Percentiles rank a stretch among this genome's conserved stretches.
These are phyloP conservation scores for Chalciporus chontae DNA, from an alignment of 768 basidiomycete genomes.

Conservation along the genomic window DNA sequence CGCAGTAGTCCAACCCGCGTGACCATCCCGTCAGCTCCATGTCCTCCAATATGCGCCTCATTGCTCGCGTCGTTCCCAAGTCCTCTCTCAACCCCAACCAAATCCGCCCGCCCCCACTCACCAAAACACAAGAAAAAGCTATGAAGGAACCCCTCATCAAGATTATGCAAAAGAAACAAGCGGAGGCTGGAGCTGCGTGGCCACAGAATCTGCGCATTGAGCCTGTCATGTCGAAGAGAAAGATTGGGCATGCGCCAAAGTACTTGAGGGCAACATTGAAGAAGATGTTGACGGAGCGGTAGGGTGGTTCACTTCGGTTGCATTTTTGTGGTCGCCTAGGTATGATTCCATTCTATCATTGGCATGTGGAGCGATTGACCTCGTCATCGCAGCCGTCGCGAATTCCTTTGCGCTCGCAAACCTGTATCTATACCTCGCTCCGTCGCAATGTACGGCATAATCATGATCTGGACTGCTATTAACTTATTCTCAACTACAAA, in stretches of 20 bases:
- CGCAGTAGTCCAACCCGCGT: not conserved
- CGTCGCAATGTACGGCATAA: no score
- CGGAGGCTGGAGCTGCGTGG: constrained; percentile 37
- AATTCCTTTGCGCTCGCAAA: not conserved
- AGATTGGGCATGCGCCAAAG: constrained; percentile 38
- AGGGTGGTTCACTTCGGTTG: not conserved
- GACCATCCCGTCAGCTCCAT: not conserved
- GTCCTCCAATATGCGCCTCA: constrained; percentile 7
- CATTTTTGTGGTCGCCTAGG: not conserved
- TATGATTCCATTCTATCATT: not conserved
- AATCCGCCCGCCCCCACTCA: constrained; percentile 31
- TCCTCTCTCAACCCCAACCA: constrained; percentile 20
- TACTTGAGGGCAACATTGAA: constrained; percentile 39
- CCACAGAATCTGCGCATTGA: constrained; percentile 52
- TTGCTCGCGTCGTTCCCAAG: constrained; percentile 38
- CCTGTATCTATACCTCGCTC: not conserved
- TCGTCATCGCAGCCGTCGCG: not conserved
- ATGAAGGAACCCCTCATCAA: constrained; percentile 38
- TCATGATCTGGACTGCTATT: no score
- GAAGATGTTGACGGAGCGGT: constrained; percentile 36
- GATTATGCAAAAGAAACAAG: constrained; percentile 38
- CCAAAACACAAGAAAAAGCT: constrained; percentile 25
- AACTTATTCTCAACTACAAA: no score
- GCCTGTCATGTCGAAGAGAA: constrained; percentile 37
- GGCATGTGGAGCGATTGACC: not conserved